Base-by-base conservation (phyloP, 1,284 basidiomycete species). In the Cerioporus squamosus region DNA sequence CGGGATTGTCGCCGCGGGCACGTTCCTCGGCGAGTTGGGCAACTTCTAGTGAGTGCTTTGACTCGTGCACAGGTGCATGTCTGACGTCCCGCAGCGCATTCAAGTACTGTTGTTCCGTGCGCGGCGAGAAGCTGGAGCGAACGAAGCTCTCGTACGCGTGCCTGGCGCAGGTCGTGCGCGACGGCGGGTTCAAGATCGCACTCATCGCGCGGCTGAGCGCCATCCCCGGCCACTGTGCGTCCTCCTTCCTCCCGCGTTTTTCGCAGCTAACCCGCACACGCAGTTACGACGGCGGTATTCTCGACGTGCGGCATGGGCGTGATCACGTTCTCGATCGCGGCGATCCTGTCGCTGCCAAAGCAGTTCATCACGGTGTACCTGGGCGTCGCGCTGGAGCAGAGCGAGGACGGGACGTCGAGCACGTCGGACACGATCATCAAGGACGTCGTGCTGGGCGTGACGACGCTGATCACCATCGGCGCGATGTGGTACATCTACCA, bases 401-500 rank as follows among this genome's bases (percentile, higher is more conserved):
- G 17, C 26, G 40, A 29, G 20, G 49, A 48, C 14, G 18, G 53
- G 51, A 29, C 20, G 29, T 4, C 18, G 7, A 15, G 14, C 33
- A n/a, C 15, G 47, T 39, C 18, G 47, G 33, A 23, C 33, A 36
- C 14, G 60, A 81, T 86, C 55, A 83, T 91, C 63, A 87, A 85
- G 55, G 81, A 85, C 55, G 71, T 77, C n/a, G 88, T 93, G 2
- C 73, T 92, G 29, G 82, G 68, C 5, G 53, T 88, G 40, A 91
- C 89, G 0, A 70, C 85, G 48, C 40, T 93, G 23, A 82, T 96
- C 62, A 96, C 95, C 0, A 60, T 92, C 46, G 69, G 77, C 40
- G 91, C 94, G 0, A 88, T 91, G 75, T 94, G 90, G 87, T 97
- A 90, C 70, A 90, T 97, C 66, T 85, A 85, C 67, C 76, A 71